These are phyloP conservation scores for Colletotrichum australisinense DNA, from an alignment of 2,329 filamentous ascomycete genomes.

Conservation along the genomic window DNA sequence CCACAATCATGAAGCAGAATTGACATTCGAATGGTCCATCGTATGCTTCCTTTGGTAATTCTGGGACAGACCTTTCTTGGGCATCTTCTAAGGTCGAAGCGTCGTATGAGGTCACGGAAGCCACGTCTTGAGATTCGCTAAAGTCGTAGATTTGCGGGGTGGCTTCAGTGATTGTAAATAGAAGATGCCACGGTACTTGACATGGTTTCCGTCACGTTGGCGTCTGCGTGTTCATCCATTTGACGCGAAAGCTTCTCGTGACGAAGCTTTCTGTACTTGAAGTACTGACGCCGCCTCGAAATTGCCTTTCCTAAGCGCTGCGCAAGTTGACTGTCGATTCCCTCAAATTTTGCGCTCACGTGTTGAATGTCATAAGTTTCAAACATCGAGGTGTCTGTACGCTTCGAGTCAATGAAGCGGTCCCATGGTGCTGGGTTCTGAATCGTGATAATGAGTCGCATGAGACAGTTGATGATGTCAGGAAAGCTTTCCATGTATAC, in stretches of 20 bases:
- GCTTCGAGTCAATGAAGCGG: rapidly evolving
- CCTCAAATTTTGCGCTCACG: constrained; percentile 46
- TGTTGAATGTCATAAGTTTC: constrained; percentile 43
- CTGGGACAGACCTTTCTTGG: neutral
- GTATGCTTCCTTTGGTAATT: rapidly evolving
- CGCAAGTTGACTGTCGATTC: constrained; percentile 29
- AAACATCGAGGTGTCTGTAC: constrained; percentile 37
- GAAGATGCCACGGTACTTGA: neutral
- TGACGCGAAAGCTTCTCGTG: neutral
- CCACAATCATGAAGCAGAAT: neutral
- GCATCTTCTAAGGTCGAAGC: too few species aligned
- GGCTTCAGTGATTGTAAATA: too few species aligned
- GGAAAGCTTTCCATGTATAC: rapidly evolving
- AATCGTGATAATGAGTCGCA: too few species aligned
- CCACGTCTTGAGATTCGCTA: too few species aligned
- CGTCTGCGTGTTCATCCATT: neutral
- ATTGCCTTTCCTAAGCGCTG: neutral
- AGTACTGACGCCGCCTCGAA: too few species aligned
- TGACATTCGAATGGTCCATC: neutral
- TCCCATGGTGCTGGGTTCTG: rapidly evolving
- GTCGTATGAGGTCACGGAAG: neutral
- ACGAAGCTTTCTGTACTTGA: rapidly evolving
- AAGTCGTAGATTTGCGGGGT: too few species aligned
- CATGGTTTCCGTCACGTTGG: neutral
- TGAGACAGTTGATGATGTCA: too few species aligned